Evolutionary conservation across 2,329 filamentous ascomycete species (phyloP), one percentile per base, ranked within the genome.

Genomic region (Neopestalotiopsis rosae): DNA sequence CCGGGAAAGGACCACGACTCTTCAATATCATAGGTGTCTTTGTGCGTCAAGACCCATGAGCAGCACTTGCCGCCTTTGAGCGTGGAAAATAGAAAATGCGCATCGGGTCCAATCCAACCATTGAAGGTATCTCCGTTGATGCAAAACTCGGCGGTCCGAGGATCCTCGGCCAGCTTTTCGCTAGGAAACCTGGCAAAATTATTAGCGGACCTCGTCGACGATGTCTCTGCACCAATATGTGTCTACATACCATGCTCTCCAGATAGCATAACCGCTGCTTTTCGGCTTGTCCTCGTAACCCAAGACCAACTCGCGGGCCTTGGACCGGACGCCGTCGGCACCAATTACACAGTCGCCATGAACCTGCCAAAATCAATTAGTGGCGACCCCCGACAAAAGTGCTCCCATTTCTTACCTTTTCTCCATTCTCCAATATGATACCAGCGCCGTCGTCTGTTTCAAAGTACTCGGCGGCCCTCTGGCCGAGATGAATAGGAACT

Each of bases 21-120:
- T 68, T 87, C 81, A 67, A 88, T 87, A 71, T 88, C 83, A 69
- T 84, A 82, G 67, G 84, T 82, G 71, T 88, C 87, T 24, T 76
- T 81, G 74, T 88, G 87, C 1, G 87, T 89, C 28, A 88, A 79
- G 3, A 89, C 87, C 88, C 87, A 90, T 72, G 83, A 87, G 73
- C 86, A 88, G 68, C 89, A 86, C 24, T 81, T 79, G 32, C 86
- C 86, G 71, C 82, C 80, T 76, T 88, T 88, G 72, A 89, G 84
- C 3, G 87, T 87, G 5, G 85, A 86, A 72, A 88, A 88, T 1
- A 89, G 78, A 70, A 88, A 86, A 71, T 88, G 86, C 64, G 87
- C 84, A 71, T 89, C 85, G 2, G 86, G 85, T 1, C 87, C 87
- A 67, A 89, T 85, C 88, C 84, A 86, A 32, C 87, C 87, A 67